Percentiles rank a stretch among this genome's conserved stretches.
Conservation (phyloP, 306 rosid genomes). For the Rosa lucieae region DNA sequence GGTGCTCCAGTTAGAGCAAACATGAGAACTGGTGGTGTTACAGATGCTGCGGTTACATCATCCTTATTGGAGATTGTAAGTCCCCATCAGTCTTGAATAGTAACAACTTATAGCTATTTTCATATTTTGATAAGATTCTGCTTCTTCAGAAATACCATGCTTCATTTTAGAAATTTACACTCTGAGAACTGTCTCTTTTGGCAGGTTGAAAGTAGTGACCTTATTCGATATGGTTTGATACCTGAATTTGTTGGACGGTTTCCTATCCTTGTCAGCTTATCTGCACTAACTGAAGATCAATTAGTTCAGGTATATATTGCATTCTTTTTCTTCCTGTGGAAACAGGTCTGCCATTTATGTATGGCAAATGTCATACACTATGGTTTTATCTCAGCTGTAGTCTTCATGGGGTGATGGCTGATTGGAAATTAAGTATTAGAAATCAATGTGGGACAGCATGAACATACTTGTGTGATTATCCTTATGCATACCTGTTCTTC, state of each 20-base stretch:
- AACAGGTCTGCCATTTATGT: constrained; percentile 1
- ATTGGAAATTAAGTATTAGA: too few relatives aligned
- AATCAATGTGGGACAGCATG: too few relatives aligned
- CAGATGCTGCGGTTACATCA: constrained; percentile 79
- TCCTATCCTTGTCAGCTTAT: constrained; percentile 90
- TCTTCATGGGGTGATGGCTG: too few relatives aligned
- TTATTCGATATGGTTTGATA: constrained; percentile 86
- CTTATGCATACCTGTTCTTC: too few relatives aligned
- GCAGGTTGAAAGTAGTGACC: constrained; percentile 98
- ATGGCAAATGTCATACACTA: constrained; percentile 1
- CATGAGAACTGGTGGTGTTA: constrained; percentile 81
- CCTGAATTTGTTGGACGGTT: constrained; percentile 98
- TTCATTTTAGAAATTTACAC: constrained; percentile 16
- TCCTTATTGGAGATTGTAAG: constrained; percentile 84
- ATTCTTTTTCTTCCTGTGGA: constrained; percentile 13
- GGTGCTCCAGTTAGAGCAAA: constrained; percentile 95
- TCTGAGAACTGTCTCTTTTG: constrained; percentile 23
- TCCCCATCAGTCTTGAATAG: constrained; percentile 21
- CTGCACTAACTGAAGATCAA: constrained; percentile 86
- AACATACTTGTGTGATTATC: too few relatives aligned
- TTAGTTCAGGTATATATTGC: constrained; percentile 73
- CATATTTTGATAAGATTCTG: not conserved
- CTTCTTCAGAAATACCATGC: constrained; percentile 20
- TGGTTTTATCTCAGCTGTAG: not conserved
- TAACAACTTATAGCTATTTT: constrained; percentile 5